These are phyloP conservation scores for Acanthamoeba royreba DNA, from an alignment of 208 protist species.

Conservation along the genomic window DNA sequence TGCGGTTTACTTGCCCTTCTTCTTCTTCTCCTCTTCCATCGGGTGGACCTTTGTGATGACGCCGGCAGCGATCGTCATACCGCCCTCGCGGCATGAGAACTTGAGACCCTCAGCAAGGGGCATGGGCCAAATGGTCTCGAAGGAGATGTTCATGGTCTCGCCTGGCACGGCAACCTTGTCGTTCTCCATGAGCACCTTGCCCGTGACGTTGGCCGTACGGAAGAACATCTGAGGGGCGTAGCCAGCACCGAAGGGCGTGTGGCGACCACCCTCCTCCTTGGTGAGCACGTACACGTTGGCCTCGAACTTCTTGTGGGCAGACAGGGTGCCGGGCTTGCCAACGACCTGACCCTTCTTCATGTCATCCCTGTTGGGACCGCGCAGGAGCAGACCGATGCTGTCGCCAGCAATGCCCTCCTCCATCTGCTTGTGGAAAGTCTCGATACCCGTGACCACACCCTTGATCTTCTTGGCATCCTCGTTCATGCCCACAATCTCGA, in stretches of 20 bases:
- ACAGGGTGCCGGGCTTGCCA: slow-evolving; percentile 89
- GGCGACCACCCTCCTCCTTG: slow-evolving; percentile 97
- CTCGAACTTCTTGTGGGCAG: slow-evolving; percentile 91
- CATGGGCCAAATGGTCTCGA: slow-evolving; percentile 92
- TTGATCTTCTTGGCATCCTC: slow-evolving; percentile 66
- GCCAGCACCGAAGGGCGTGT: slow-evolving; percentile 96
- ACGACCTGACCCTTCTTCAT: slow-evolving; percentile 92
- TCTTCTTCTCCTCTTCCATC: slow-evolving; percentile 31
- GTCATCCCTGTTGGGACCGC: slow-evolving; percentile 94
- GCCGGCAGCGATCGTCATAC: slow-evolving; percentile 97
- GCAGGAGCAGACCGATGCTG: slow-evolving; percentile 94
- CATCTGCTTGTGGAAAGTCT: slow-evolving; percentile 96
- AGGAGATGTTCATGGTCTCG: slow-evolving; percentile 92
- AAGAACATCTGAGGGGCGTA: slow-evolving; percentile 98
- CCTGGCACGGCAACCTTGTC: slow-evolving; percentile 96
- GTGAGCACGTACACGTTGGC: slow-evolving; percentile 97
- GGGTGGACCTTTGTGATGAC: slow-evolving; percentile 89
- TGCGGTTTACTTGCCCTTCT: not conserved
- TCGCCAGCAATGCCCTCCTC: slow-evolving; percentile 95
- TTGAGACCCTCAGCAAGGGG: slow-evolving; percentile 92
- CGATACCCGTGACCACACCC: slow-evolving; percentile 90
- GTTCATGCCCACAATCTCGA: slow-evolving; percentile 94
- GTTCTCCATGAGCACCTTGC: slow-evolving; percentile 90
- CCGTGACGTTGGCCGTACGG: slow-evolving; percentile 96
- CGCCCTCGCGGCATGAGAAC: slow-evolving; percentile 98